These are phyloP conservation scores for Strobilomyces confusus DNA, from an alignment of 768 basidiomycete species.

Conservation along the genomic window DNA sequence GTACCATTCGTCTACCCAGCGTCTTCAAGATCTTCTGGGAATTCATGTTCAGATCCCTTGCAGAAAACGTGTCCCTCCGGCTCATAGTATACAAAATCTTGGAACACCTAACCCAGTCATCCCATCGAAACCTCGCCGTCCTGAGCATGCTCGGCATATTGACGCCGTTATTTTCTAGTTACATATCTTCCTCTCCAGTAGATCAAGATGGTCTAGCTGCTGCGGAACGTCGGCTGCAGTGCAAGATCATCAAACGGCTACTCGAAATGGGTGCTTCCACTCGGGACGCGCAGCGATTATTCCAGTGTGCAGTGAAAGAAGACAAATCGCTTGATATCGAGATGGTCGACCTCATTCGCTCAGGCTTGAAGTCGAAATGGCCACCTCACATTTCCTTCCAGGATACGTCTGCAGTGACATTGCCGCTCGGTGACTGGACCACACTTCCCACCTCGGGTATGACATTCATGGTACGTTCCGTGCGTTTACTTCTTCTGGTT, in stretches of 20 bases:
- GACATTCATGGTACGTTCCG: slow-evolving; percentile 59
- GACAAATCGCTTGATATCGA: slow-evolving; percentile 56
- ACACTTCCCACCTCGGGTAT: slow-evolving; percentile 61
- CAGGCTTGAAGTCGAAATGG: slow-evolving; percentile 73
- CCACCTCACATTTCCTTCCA: slow-evolving; percentile 73
- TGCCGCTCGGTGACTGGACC: slow-evolving; percentile 45
- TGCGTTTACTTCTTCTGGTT: neutral
- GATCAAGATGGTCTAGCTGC: slow-evolving; percentile 4
- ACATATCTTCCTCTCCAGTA: slow-evolving; percentile 21
- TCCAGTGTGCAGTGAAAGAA: slow-evolving; percentile 50
- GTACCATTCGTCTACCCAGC: slow-evolving; percentile 53
- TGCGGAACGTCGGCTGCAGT: slow-evolving; percentile 50
- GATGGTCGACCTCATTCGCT: slow-evolving; percentile 65
- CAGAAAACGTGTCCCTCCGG: slow-evolving; percentile 40
- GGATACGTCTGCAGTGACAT: slow-evolving; percentile 46
- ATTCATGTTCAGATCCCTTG: slow-evolving; percentile 35
- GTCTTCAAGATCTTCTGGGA: slow-evolving; percentile 61
- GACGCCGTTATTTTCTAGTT: slow-evolving; percentile 40
- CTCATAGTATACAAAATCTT: slow-evolving; percentile 56
- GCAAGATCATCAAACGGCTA: slow-evolving; percentile 62
- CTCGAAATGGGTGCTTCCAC: slow-evolving; percentile 74
- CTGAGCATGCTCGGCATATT: slow-evolving; percentile 59
- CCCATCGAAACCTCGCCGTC: slow-evolving; percentile 68
- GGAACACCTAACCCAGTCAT: slow-evolving; percentile 55
- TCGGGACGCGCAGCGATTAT: slow-evolving; percentile 57